Base-by-base conservation (phyloP, 2,329 filamentous ascomycete genomes). In the Colletotrichum ledebouriae region DNA sequence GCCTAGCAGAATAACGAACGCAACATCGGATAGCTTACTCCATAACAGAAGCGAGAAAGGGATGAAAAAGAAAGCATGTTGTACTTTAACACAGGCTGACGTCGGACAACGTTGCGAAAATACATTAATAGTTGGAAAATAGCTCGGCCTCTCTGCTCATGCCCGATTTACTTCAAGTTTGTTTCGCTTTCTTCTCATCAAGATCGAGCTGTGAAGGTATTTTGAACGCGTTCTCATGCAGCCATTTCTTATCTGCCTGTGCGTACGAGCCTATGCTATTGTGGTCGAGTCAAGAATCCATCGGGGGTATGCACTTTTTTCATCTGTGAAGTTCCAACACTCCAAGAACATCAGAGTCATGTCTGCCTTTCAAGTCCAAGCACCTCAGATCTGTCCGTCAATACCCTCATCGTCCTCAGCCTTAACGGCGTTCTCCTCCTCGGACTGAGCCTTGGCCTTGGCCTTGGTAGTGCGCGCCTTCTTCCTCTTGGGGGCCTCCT, bases 401-500 rank as follows among this genome's bases (percentile, higher is more conserved):
- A 17, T 33, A 17, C 12, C 17, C 1, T 20, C 34, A 12, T 39
- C 42, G 7, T 6, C 17, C 25, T 47, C 56, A 12, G 37, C 25
- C n/a, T 41, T 12, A 17, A 49, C 44, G n/a, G 33, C 9, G 3
- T 20, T 29, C 3, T 46, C 29, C 47, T 61, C 46, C 41, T 49
- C 33, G 2, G 33, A 10, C 13, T 41, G 37, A 20, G 15, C 22
- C 59, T 52, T 56, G 10, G 22, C 41, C 33, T 65, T 59, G 0
- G 10, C 53, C 61, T 65, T 65, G 47, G 4, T 33, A 11, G 52
- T 55, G 47, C 66, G 66, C 7, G 60, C 29, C 20, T 63, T 63
- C 65, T 68, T 68, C 49, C 50, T 68, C 22, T 42, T 37, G 1
- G 66, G 66, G 11, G 66, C 56, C 17, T 52, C 61, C 17, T 34